These are phyloP conservation scores for Suillus luteus DNA, from an alignment of 768 basidiomycete genomes.

Conservation along the genomic window DNA sequence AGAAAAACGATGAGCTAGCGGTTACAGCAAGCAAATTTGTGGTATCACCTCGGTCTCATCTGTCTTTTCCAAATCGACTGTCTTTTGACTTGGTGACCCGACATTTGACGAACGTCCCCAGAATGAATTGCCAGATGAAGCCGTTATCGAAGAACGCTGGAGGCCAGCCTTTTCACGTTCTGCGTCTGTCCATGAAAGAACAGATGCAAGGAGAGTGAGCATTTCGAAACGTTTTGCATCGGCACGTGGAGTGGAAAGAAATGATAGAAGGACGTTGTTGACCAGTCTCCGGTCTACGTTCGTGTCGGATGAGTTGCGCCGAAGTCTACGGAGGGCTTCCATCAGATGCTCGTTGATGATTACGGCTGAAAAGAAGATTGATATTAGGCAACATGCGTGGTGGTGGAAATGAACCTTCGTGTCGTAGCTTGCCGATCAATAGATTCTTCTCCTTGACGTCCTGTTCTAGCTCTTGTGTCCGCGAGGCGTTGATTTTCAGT, in stretches of 20 bases:
- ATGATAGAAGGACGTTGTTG: constrained; percentile 90
- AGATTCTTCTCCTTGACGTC: constrained; percentile 95
- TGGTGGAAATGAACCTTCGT: constrained; percentile 68
- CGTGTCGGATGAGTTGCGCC: constrained; percentile 77
- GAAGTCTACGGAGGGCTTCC: constrained; percentile 93
- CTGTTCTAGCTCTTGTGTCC: constrained; percentile 75
- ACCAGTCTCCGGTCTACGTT: constrained; percentile 95
- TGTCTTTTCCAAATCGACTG: constrained; percentile 70
- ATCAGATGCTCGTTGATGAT: constrained; percentile 98
- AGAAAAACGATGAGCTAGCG: background rate
- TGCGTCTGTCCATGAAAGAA: constrained; percentile 89
- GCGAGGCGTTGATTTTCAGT: constrained; percentile 61
- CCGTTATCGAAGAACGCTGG: constrained; percentile 47
- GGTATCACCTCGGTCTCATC: constrained; percentile 77
- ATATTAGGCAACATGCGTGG: constrained; percentile 2
- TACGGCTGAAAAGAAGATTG: constrained; percentile 59
- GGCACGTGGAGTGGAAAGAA: constrained; percentile 85
- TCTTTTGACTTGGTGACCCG: constrained; percentile 35
- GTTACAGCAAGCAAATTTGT: constrained; percentile 3
- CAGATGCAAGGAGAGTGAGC: constrained; percentile 82
- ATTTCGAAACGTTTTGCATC: constrained; percentile 98
- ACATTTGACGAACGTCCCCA: constrained; percentile 30
- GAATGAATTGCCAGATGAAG: constrained; percentile 22
- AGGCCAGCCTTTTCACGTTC: constrained; percentile 93
- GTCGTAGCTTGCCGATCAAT: constrained; percentile 92